These are phyloP conservation scores for Selenicereus undatus DNA, from an alignment of 148 eudicot genomes.

Conservation along the genomic window DNA sequence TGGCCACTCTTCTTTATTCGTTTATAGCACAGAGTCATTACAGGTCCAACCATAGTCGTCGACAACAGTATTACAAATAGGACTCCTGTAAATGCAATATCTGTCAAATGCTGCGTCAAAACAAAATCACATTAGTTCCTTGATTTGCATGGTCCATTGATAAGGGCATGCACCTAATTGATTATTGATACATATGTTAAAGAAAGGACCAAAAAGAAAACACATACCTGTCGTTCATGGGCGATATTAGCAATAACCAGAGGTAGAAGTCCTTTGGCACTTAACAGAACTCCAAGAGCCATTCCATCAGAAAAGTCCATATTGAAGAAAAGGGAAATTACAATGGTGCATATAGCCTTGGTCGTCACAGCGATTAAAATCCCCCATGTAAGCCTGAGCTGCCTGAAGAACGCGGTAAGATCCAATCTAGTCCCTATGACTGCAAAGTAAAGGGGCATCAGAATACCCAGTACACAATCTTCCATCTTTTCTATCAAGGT, in stretches of 20 bases:
- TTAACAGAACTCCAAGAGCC: conserved; percentile 43
- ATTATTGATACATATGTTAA: too few relatives aligned
- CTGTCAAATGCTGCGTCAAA: conserved; percentile 32
- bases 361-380: conserved; percentile 14
- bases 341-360: conserved; percentile 34
- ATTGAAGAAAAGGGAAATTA: conserved; percentile 4
- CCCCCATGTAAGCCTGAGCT: neutral
- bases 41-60: conserved; percentile 45
- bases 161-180: too few relatives aligned
- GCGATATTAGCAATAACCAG: conserved; percentile 43
- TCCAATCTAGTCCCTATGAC: conserved; percentile 32
- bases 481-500: conserved; percentile 47
- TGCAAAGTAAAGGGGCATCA: conserved; percentile 56
- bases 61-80: conserved; percentile 35
- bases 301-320: conserved; percentile 29
- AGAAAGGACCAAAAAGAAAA: too few relatives aligned
- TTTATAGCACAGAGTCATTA: conserved; percentile 17
- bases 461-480: conserved; percentile 46
- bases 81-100: conserved; percentile 28
- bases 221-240: conserved; percentile 40
- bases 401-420: neutral
- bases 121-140: neutral
- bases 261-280: conserved; percentile 47
- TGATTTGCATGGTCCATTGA: too few relatives aligned
- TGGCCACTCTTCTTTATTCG: neutral